These are phyloP conservation scores for Colletotrichum lupini DNA, from an alignment of 2,329 filamentous ascomycete genomes.

Conservation along the genomic window DNA sequence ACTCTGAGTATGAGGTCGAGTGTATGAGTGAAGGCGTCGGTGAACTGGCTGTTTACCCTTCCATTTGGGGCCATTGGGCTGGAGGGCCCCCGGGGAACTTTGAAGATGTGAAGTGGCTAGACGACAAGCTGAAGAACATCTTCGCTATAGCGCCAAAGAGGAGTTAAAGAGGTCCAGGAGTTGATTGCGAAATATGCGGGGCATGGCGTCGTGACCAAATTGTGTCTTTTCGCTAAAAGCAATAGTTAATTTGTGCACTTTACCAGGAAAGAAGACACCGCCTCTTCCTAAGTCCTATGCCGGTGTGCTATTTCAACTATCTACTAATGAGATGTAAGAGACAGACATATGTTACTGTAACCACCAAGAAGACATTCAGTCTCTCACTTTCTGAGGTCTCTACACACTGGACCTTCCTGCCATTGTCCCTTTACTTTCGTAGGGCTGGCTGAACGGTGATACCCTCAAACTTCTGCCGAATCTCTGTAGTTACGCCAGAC, in stretches of 20 bases:
- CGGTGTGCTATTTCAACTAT: no score
- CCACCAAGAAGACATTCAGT: no score
- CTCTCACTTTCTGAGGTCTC: no score
- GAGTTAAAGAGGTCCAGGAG: neutral
- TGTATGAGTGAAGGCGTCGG: conserved; percentile 49
- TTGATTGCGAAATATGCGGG: neutral
- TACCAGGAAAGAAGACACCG: no score
- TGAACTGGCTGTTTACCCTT: conserved; percentile 50
- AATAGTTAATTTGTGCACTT: neutral
- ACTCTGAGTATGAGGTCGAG: conserved; percentile 79
- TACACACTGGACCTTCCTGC: no score
- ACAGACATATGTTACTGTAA: no score
- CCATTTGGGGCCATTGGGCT: conserved; percentile 60
- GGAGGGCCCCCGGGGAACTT: conserved; percentile 77
- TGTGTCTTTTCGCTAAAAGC: neutral
- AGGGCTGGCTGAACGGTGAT: no score
- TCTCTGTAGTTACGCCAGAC: no score
- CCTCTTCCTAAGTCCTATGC: no score
- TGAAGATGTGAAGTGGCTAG: conserved; percentile 79
- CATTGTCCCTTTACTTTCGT: no score
- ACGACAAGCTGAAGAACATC: conserved; percentile 67
- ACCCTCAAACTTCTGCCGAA: no score
- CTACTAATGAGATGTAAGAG: no score
- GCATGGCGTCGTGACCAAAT: neutral
- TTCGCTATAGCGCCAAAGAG: conserved; percentile 31